Evolutionary conservation across 768 basidiomycete species (phyloP).

Genomic region (Sarcomyxa edulis): DNA sequence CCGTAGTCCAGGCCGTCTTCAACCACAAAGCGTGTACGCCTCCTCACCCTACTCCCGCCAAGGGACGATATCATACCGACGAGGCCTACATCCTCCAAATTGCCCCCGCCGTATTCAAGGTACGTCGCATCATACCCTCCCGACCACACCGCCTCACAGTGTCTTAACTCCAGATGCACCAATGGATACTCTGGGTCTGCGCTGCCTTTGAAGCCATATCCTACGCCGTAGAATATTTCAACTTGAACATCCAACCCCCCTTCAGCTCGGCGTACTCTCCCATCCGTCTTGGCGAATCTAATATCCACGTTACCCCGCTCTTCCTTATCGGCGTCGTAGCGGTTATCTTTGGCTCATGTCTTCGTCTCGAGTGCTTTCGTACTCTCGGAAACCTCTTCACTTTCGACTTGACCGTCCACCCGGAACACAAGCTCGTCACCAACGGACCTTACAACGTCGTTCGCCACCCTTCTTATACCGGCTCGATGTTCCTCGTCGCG

Average conservation of each 20-base stretch:
- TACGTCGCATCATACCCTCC: slow-evolving; percentile 12
- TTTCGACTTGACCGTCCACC: slow-evolving; percentile 42
- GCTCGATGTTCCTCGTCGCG: no score
- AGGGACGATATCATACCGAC: slow-evolving; percentile 48
- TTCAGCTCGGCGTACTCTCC: no score
- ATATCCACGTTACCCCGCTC: slow-evolving; percentile 20
- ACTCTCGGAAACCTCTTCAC: slow-evolving; percentile 43
- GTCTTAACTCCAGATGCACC: slow-evolving; percentile 35
- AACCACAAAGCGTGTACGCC: slow-evolving; percentile 52
- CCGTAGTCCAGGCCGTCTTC: slow-evolving; percentile 41
- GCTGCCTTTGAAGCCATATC: slow-evolving; percentile 45
- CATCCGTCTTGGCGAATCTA: no score
- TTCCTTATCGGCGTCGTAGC: slow-evolving; percentile 30
- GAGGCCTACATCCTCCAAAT: slow-evolving; percentile 49
- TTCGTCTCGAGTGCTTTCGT: slow-evolving; percentile 39
- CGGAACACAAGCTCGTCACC: slow-evolving; percentile 20
- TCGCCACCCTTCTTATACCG: slow-evolving; percentile 6
- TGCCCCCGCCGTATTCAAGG: slow-evolving; percentile 53
- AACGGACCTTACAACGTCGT: slow-evolving; percentile 5
- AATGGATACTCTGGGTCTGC: slow-evolving; percentile 43
- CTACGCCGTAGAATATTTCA: slow-evolving; percentile 26
- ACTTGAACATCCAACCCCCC: slow-evolving; percentile 27
- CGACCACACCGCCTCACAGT: background rate
- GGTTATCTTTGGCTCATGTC: slow-evolving; percentile 28
- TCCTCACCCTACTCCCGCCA: slow-evolving; percentile 47